Evolutionary conservation across 306 rosid genomes (phyloP).

Genomic region (Prunus kanzakura): DNA sequence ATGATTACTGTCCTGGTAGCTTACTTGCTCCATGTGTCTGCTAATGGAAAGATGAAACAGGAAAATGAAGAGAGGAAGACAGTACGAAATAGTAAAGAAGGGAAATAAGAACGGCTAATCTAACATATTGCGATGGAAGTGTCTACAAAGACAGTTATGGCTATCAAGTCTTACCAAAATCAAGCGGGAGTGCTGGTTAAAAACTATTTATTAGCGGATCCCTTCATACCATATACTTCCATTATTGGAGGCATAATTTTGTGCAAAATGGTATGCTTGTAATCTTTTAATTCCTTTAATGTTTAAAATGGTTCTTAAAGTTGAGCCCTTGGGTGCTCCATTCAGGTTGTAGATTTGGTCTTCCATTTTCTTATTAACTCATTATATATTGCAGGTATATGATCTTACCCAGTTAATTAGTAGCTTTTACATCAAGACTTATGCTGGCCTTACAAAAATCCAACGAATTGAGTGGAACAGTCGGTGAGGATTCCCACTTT

Average conservation of each 20-base stretch:
- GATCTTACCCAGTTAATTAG: conserved; percentile 54
- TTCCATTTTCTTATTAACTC: conserved; percentile 2
- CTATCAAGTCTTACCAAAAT: conserved; percentile 53
- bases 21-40: conserved; percentile 2
- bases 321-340: background rate
- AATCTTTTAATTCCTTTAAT: background rate
- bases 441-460: conserved; percentile 52
- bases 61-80: conserved; percentile 25
- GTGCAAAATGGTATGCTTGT: conserved; percentile 47
- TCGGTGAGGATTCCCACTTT: conserved; percentile 36
- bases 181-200: conserved; percentile 40
- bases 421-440: conserved; percentile 44
- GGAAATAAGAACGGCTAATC: conserved; percentile 6
- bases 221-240: conserved; percentile 40
- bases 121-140: conserved; percentile 23
- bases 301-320: background rate
- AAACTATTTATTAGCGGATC: conserved; percentile 47
- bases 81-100: conserved; percentile 19
- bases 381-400: conserved; percentile 35
- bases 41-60: conserved; percentile 17
- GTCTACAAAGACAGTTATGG: conserved; percentile 36
- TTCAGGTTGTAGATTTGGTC: background rate
- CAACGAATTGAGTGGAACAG: conserved; percentile 60
- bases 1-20: background rate
- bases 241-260: conserved; percentile 50